Evolutionary conservation across 208 protist species (phyloP).

Genomic region (Trypanosoma congolense): DNA sequence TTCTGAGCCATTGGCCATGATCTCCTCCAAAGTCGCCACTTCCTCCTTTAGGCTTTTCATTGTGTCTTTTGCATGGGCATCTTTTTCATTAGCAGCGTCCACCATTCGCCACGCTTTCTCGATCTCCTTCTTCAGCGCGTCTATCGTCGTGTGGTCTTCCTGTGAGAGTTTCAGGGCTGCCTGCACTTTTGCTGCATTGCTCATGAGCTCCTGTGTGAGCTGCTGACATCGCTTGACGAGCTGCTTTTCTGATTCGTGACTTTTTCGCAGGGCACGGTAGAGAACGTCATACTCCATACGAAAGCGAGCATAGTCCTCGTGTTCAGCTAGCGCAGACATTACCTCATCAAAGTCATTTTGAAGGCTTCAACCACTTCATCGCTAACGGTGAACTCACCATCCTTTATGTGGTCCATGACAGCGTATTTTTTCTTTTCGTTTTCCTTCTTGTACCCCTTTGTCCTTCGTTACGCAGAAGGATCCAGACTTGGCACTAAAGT

Average conservation of each 20-base stretch:
- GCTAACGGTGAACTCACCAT: conserved; percentile 52
- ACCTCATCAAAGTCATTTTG: conserved; percentile 94
- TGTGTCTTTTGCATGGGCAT: conserved; percentile 93
- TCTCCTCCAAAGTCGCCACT: conserved; percentile 87
- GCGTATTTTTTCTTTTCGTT: background rate
- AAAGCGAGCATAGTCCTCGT: conserved; percentile 94
- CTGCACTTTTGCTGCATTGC: conserved; percentile 97
- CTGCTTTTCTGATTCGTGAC: conserved; percentile 96
- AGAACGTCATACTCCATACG: conserved; percentile 97
- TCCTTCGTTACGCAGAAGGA: too few relatives aligned
- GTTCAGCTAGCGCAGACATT: conserved; percentile 89
- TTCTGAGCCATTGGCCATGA: conserved; percentile 91
- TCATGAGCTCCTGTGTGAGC: conserved; percentile 95
- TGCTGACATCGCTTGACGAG: conserved; percentile 94
- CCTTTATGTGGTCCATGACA: conserved; percentile 19
- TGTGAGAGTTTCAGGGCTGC: conserved; percentile 94
- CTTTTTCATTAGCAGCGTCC: conserved; percentile 96
- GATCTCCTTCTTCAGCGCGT: conserved; percentile 95
- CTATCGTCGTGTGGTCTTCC: conserved; percentile 96
- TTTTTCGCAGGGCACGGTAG: conserved; percentile 93
- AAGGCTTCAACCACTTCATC: conserved; percentile 82
- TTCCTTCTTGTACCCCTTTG: background rate
- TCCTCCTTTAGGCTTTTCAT: conserved; percentile 94
- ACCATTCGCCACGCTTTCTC: conserved; percentile 98
- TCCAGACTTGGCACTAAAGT: too few relatives aligned